Conservation (phyloP, 176 grass and related monocot species). For the Oryza brachyantha region DNA sequence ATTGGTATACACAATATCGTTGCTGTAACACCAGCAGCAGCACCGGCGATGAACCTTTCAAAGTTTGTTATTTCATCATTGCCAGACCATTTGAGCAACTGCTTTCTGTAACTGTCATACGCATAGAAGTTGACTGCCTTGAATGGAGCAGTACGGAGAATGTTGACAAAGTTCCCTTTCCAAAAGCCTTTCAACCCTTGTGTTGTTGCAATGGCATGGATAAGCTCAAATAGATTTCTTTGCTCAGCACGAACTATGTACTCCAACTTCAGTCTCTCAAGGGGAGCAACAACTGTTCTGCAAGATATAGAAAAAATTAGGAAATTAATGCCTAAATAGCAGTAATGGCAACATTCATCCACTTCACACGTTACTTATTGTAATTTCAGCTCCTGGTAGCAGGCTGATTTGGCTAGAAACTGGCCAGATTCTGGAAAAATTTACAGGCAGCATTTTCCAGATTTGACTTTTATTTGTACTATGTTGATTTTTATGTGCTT, state of each 20-base stretch:
- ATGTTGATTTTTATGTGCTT: neutral
- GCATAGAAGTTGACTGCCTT: slow-evolving; percentile 97
- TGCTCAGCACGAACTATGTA: slow-evolving; percentile 96
- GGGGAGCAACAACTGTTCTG: slow-evolving; percentile 96
- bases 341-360: neutral
- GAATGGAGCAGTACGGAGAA: slow-evolving; percentile 96
- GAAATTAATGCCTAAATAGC: slow-evolving; percentile 2
- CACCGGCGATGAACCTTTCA: slow-evolving; percentile 94
- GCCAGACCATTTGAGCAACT: slow-evolving; percentile 72
- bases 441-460: neutral
- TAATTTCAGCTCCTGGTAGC: neutral
- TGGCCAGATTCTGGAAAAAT: neutral
- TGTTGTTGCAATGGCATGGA: slow-evolving; percentile 70
- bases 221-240: slow-evolving; percentile 78
- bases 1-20: slow-evolving; percentile 84
- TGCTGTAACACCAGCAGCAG: slow-evolving; percentile 83
- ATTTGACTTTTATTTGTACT: neutral
- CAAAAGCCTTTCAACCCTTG: slow-evolving; percentile 93
- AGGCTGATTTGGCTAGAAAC: neutral
- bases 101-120: slow-evolving; percentile 91
- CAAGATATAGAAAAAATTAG: slow-evolving; percentile 28
- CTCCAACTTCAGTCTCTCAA: slow-evolving; percentile 96
- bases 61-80: slow-evolving; percentile 94
- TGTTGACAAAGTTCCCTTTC: slow-evolving; percentile 96
- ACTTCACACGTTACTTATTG: neutral